Base-by-base conservation (phyloP, 768 basidiomycete genomes). In the Amanita phalloides region DNA sequence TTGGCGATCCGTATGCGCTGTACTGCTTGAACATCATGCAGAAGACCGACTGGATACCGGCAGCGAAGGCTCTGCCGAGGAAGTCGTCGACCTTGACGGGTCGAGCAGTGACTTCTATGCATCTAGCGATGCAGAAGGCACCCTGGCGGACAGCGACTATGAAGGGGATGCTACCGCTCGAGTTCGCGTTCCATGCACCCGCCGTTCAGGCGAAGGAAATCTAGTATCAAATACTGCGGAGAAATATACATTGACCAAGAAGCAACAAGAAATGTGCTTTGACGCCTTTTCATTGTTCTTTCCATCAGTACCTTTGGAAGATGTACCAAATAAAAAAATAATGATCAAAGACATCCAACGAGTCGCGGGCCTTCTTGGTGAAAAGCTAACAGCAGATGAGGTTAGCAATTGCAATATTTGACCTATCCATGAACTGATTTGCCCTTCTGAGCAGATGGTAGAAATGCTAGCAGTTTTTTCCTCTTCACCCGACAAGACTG, bases 401-500 rank as follows among this genome's bases (percentile, higher is more conserved):
- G 89, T 86, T 45, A 39, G 77, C 58, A 37, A 23, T 6, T 9
- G 25, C 21, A 17, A 5, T 28, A 17, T 9, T 10, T 10, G 10
- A 25, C 10, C 6, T 21, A 6, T 48, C 4, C 28, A 8, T 37
- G 25, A 10, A 38, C 13, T 23, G 5, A 45, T 36, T 35, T 9
- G 21, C 7, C 7, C 30, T 11, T 33, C 42, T 45, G 46, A 33
- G 26, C 37, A 90, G 89, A 82, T 88, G 58, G 58, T 82, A 2
- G 86, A 90, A 53, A 91, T 90, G 88, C 69, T 92, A 1, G 74
- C 77, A n/a, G 73, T 74, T 48, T 91, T 88, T 60, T 86, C 89
- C 1, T 79, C 76, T 0, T 75, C 79, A 0, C 67, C 76, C 0
- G 88, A 90, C 63, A 81, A 80, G 61, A 76, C 84, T 3, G 74